Conservation (phyloP, 2,329 filamentous ascomycete genomes). For the Emericellopsis atlantica region DNA sequence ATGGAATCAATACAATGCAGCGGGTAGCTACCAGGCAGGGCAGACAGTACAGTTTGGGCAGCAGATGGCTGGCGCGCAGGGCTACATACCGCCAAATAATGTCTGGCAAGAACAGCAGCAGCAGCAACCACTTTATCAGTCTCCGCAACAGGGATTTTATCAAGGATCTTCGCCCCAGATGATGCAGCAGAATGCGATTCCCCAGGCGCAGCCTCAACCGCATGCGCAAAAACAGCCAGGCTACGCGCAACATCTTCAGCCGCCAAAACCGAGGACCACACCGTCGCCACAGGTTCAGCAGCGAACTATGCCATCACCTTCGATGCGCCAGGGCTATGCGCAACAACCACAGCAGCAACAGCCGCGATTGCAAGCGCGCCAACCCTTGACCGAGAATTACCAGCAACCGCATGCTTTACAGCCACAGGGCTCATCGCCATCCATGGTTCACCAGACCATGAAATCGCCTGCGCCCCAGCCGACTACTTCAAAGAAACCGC, state of each 20-base stretch:
- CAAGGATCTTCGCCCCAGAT: conserved; percentile 6
- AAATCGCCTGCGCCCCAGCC: no score
- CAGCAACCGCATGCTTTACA: no score
- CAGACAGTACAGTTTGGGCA: no score
- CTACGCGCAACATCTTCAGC: conserved; percentile 2
- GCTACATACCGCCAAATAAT: no score
- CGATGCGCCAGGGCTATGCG: not conserved
- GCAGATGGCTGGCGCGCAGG: no score
- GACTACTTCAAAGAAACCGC: no score
- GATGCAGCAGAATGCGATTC: conserved; percentile 12
- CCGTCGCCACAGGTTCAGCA: conserved; percentile 3
- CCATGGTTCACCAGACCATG: no score
- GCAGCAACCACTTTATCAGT: conserved; percentile 6
- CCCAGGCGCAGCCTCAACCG: conserved; percentile 5
- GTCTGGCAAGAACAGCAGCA: conserved; percentile 10
- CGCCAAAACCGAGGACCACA: not conserved
- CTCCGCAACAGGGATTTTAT: conserved; percentile 14
- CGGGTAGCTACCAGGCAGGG: no score
- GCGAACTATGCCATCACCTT: conserved; percentile 2
- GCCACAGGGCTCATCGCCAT: no score
- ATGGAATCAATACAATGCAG: not conserved
- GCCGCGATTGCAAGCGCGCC: not conserved
- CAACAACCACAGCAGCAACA: not conserved
- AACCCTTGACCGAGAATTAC: not conserved
- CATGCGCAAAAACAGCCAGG: conserved; percentile 1